These are phyloP conservation scores for Kurtzmaniella quercitrusa DNA, from an alignment of 1,139 yeast species.

Conservation along the genomic window DNA sequence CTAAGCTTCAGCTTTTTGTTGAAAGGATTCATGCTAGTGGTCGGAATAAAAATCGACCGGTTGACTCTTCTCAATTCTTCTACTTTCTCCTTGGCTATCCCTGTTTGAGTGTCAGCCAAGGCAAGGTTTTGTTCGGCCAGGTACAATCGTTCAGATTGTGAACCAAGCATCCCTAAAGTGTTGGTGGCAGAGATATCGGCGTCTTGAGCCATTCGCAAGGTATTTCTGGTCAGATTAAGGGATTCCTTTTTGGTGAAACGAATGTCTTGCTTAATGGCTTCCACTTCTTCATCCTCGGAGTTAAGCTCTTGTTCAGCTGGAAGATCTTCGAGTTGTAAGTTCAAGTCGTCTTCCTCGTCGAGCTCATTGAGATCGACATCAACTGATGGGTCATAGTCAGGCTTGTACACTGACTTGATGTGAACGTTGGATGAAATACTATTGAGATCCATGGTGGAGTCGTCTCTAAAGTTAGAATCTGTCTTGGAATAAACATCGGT, in stretches of 20 bases:
- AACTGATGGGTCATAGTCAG: constrained; percentile 21
- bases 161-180: constrained; percentile 86
- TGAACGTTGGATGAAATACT: constrained; percentile 30
- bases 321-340: constrained; percentile 37
- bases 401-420: constrained; percentile 20
- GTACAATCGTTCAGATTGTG: constrained; percentile 83
- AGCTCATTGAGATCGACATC: constrained; percentile 36
- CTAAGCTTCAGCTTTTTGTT: constrained; percentile 73
- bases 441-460: constrained; percentile 29
- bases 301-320: constrained; percentile 45
- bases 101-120: constrained; percentile 76
- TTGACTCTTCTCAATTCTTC: constrained; percentile 75
- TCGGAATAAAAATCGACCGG: constrained; percentile 79
- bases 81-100: constrained; percentile 80
- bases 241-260: constrained; percentile 86
- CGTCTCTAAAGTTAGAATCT: not conserved
- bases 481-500: not conserved
- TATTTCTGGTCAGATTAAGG: constrained; percentile 79
- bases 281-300: constrained; percentile 82
- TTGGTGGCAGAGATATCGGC: constrained; percentile 91
- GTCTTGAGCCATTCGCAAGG: constrained; percentile 81
- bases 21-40: constrained; percentile 75
- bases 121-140: constrained; percentile 75
- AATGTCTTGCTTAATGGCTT: constrained; percentile 79
- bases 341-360: constrained; percentile 42